Base-by-base conservation (phyloP, 1,139 yeast species). In the Candida albicans region DNA sequence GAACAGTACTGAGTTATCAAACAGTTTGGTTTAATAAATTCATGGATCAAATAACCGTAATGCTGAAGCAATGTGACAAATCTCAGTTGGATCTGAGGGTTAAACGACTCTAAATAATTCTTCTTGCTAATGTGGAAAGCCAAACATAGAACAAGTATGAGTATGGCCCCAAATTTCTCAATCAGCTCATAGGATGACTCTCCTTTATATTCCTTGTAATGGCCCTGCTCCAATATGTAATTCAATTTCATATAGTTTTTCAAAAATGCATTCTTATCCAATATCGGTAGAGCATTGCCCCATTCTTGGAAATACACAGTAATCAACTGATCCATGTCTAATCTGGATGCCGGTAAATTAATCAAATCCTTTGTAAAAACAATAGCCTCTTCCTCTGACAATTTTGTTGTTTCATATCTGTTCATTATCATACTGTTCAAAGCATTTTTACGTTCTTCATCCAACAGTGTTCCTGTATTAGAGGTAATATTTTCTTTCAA, bases 241-340 rank as follows among this genome's bases (percentile, higher is more conserved):
- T 70, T 65, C 41, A 81, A 75, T 35, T 67, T 68, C 28, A 70
- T 59, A 55, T 86, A 88, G 52, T 79, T 79, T 28, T 70, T 67
- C 56, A 84, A 68, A 55, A 88, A 88, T 4, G 79, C 71, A 39
- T 77, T 77, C 54, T 82, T 81, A 59, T 87, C 87, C 42, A 89
- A 59, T 9, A 87, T 72, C 0, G 96, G 95, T 35, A 84, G 70
- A 12, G 80, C 65, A 35, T 77, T 73, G 30, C 88, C 85, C 96
- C 96, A 90, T 49, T 85, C 86, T 50, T 82, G 84, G 64, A 88
- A 89, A 59, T 79, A 90, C 1, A 77, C 61, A 0, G 83, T 76
- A 33, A 80, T 70, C 33, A 81, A 65, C 27, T 78, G 77, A 53
- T 83, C 87, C 50, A 81, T 58, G 48, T 81, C 82, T 37, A 77